These are phyloP conservation scores for Colletotrichum theobromicola DNA, from an alignment of 2,329 filamentous ascomycete genomes.

Conservation along the genomic window DNA sequence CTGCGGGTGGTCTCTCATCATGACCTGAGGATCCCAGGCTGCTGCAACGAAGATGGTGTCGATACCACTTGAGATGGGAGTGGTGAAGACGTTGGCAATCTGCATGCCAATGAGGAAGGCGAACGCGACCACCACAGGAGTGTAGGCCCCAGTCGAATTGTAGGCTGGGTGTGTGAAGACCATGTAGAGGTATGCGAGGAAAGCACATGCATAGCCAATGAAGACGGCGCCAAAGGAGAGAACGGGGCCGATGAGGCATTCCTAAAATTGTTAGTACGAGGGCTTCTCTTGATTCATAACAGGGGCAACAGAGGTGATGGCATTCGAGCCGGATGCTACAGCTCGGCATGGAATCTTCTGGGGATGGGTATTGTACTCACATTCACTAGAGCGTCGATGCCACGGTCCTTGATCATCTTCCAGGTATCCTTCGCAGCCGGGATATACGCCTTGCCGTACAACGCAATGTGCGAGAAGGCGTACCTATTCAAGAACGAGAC, in stretches of 20 bases:
- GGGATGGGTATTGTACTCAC: constrained; percentile 30
- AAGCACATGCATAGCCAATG: constrained; percentile 80
- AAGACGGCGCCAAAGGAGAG: constrained; percentile 81
- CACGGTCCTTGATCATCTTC: constrained; percentile 89
- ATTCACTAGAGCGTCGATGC: constrained; percentile 88
- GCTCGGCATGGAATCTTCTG: too few relatives aligned
- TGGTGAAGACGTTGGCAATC: constrained; percentile 88
- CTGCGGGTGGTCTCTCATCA: constrained; percentile 82
- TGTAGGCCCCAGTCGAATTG: constrained; percentile 72
- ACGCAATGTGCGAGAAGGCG: constrained; percentile 89
- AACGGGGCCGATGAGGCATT: constrained; percentile 80
- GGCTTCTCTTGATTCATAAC: not conserved
- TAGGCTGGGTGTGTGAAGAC: constrained; percentile 81
- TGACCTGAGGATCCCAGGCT: constrained; percentile 72
- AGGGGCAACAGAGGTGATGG: not conserved
- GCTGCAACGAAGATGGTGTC: constrained; percentile 89
- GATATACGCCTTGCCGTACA: constrained; percentile 91
- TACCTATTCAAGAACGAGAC: constrained; percentile 91
- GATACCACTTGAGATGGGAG: constrained; percentile 85
- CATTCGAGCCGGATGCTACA: too few relatives aligned
- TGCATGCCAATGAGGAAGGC: constrained; percentile 90
- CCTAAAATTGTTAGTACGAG: constrained; percentile 37
- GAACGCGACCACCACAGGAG: constrained; percentile 81
- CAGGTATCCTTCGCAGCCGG: constrained; percentile 88
- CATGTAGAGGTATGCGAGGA: constrained; percentile 88